Evolutionary conservation across 2,329 filamentous ascomycete species (phyloP), one percentile per base, ranked within the genome.

Genomic region (Sclerotinia spermophila): DNA sequence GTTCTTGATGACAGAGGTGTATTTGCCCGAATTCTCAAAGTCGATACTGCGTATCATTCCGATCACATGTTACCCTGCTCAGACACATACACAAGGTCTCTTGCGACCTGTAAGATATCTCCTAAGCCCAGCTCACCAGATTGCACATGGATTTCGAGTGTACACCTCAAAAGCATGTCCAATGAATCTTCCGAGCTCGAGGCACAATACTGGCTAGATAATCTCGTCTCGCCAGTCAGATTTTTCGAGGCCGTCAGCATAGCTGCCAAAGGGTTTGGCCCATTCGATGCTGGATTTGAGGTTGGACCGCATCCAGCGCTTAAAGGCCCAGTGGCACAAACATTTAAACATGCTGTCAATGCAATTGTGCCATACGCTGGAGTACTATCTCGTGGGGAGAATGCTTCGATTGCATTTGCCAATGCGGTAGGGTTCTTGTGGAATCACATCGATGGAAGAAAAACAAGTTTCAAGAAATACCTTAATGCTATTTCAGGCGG

Each of bases 151-250:
- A 79, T 82, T 71, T 85, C 83, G 0, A 81, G 82, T 1, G 80
- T 84, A 24, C 79, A 44, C 17, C 17, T 35, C 1, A 78, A 15
- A 79, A 81, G 40, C 6, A 59, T 35, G 24, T 45, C 19, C 17
- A 44, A 4, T 35, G 58, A 8, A n/a, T 30, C 40, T 17, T 30
- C 35, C 7, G 42, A 66, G 5, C 72, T 83, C 1, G 74, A 76
- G 30, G 73, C 75, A 1, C 62, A 73, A 0, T 86, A 86, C 73
- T 86, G 84, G 84, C 77, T 78, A 3, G 73, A 77, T 7, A 86
- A 86, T 68, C 75, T 86, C 73, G 77, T 81, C 1, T 81, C 80
- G 0, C 80, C 80, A 0, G 84, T 86, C 11, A 77, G 79, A 5
- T 86, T 83, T 70, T 51, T 40, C 5, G 53, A 60, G 15, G 68